Conservation (phyloP, 495 filamentous ascomycete genomes). For the Amorphotheca resinae region DNA sequence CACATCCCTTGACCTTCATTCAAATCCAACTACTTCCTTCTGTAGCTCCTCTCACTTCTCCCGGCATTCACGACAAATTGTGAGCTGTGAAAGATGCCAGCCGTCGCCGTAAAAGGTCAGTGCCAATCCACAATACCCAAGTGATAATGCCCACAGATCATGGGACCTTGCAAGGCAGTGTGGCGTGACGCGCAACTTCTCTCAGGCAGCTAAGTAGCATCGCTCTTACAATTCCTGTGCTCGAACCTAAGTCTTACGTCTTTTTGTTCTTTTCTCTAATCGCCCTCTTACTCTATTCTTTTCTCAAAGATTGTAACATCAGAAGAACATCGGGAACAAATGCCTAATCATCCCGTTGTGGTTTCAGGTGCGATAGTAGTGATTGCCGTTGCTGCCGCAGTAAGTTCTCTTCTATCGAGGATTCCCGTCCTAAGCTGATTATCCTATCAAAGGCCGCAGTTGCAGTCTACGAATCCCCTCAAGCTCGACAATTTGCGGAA, state of each 20-base stretch:
- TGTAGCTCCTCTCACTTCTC: not conserved
- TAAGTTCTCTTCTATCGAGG: slow-evolving; percentile 5
- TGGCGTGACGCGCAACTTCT: slow-evolving; percentile 7
- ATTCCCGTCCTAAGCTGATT: not conserved
- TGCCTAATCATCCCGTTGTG: slow-evolving; percentile 33
- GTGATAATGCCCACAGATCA: slow-evolving; percentile 7
- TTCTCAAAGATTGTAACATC: not conserved
- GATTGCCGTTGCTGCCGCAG: slow-evolving; percentile 62
- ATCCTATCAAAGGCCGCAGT: slow-evolving; percentile 40
- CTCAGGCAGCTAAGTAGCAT: not conserved
- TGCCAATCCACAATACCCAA: slow-evolving; percentile 1
- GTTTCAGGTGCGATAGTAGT: slow-evolving; percentile 64
- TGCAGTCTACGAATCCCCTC: slow-evolving; percentile 74
- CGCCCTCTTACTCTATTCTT: not conserved
- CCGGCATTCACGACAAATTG: slow-evolving; percentile 1
- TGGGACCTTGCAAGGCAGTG: slow-evolving; percentile 2
- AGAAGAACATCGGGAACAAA: slow-evolving; percentile 9
- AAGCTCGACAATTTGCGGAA: slow-evolving; percentile 64
- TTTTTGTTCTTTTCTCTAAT: not conserved
- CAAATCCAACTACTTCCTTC: no score
- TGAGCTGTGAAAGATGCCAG: slow-evolving; percentile 14
- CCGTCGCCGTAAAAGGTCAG: slow-evolving; percentile 19
- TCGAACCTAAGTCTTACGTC: not conserved
- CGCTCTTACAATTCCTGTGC: not conserved
- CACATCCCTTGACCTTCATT: no score